Conservation (phyloP, 129 eudicot genomes). For the Tanacetum coccineum region DNA sequence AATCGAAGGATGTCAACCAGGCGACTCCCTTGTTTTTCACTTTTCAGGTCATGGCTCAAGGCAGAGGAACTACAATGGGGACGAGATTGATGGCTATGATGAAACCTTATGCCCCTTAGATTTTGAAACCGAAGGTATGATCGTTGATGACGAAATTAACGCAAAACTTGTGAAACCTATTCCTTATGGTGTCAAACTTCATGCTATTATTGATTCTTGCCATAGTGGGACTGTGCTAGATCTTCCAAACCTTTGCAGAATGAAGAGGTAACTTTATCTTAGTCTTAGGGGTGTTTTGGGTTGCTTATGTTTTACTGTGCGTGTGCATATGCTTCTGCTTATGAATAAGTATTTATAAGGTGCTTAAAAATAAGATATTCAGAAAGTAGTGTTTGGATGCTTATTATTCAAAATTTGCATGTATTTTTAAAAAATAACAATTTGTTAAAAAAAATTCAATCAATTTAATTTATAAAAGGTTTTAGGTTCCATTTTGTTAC, state of each 20-base stretch:
- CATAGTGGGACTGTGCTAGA: conserved; percentile 86
- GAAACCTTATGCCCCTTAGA: conserved; percentile 79
- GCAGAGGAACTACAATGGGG: conserved; percentile 78
- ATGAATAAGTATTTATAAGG: too few species aligned
- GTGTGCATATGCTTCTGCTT: too few species aligned
- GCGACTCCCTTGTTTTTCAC: conserved; percentile 88
- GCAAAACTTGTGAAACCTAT: conserved; percentile 71
- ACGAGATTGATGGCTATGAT: conserved; percentile 41
- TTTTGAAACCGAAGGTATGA: conserved; percentile 74
- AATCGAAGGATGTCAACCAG: conserved; percentile 79
- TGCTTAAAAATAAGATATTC: too few species aligned
- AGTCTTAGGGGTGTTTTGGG: too few species aligned
- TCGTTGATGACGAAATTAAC: conserved; percentile 75
- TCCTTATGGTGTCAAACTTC: conserved; percentile 69
- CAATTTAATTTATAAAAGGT: too few species aligned
- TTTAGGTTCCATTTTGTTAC: too few species aligned
- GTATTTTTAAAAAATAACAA: too few species aligned
- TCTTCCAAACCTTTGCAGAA: conserved; percentile 59
- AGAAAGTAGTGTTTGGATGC: too few species aligned
- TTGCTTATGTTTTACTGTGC: too few species aligned
- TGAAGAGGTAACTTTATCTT: conserved; percentile 25
- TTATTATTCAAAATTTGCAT: too few species aligned
- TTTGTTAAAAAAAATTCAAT: too few species aligned
- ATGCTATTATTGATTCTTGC: conserved; percentile 77
- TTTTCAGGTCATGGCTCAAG: conserved; percentile 95